Base-by-base conservation (phyloP, 1,139 yeast genomes). In the Debaryomyces udenii region DNA sequence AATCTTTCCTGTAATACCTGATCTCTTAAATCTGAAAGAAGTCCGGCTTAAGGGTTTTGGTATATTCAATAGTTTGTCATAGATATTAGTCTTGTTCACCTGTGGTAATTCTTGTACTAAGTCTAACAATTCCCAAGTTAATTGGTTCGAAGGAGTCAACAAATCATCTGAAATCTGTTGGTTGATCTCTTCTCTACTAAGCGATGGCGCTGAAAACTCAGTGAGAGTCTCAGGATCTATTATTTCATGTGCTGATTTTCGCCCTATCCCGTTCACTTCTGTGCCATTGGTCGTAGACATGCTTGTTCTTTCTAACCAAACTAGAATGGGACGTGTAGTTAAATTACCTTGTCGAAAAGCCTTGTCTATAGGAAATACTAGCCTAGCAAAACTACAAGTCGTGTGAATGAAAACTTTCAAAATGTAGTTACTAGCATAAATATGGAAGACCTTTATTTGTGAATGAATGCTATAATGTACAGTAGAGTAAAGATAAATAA, bases 1-100 rank as follows among this genome's bases (percentile, higher is more conserved):
- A 11, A 93, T 81, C 9, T 64, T 56, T 7, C 98, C 98, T 4
- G 76, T 74, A 4, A 94, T 74, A 1, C 99, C 99, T 10, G 71
- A 62, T 53, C 99, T 68, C 49, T 78, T 80, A 58, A 83, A 81
- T 39, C 86, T 66, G 43, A 79, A 74, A 0, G 77, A 62, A 0
- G 89, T 79, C 49, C 88, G 68, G 16, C 74, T 71, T 13, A 81
- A 66, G 3, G 79, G 64, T 9, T 69, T 63, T 0, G 94, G 91
- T 2, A 70, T 48, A 13, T 66, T 61, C 23, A 83, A 57, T 43
- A 86, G 62, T 11, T 61, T 62, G 42, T 71, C 74, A 43, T 70
- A 70, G 3, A 70, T 52, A 24, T 52, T 56, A 10, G 58, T 59
- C 35, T 57, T 53, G 38, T 61, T 52, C 9, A 70, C 63, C 2